Evolutionary conservation across 306 rosid genomes (phyloP), one percentile per base, ranked within the genome.

Genomic region (Potentilla sterilis): DNA sequence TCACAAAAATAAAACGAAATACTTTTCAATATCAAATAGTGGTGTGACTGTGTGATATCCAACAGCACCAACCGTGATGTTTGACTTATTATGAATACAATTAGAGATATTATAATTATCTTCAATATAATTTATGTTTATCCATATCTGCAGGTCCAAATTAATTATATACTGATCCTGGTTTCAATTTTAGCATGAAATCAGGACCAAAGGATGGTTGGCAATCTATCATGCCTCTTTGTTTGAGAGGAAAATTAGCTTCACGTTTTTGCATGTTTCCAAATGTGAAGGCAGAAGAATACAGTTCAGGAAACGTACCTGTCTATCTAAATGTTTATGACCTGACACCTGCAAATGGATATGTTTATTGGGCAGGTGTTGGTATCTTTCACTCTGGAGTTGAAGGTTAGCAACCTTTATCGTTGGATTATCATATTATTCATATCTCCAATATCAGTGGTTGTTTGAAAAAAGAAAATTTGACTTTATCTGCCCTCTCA

Each of bases 251-350:
- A 82, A 89, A 91, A 84, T 80, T 94, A 15, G 84, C 89, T 65
- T 75, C 91, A 21, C 89, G 85, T 34, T 91, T 91, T 78, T 90
- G 91, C 85, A 69, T 94, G 80, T 91, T 91, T 86, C 84, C 93
- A 28, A 90, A 84, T 74, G 90, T 85, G 79, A 90, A 87, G 81
- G 76, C 89, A 48, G 88, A 86, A 21, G 89, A 75, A 64, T 83
- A 49, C 75, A 74, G 81, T 80, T 86, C 92, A 15, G 92, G 91
- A 71, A 85, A 85, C 57, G 8, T 91, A 22, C 96, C 97, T 70
- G 96, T 94, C 49, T 94, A 94, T 85, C 91, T 94, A 74, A 94
- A 92, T 83, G 96, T 94, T 40, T 94, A 94, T 79, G 98, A 94
- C 83, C 88, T 94, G 76, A 94, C 98, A 21, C 81, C 90, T 22